phyloP scores from a whole-genome alignment of 257 asterid genomes.

The Solanum appendiculatum region DNA sequence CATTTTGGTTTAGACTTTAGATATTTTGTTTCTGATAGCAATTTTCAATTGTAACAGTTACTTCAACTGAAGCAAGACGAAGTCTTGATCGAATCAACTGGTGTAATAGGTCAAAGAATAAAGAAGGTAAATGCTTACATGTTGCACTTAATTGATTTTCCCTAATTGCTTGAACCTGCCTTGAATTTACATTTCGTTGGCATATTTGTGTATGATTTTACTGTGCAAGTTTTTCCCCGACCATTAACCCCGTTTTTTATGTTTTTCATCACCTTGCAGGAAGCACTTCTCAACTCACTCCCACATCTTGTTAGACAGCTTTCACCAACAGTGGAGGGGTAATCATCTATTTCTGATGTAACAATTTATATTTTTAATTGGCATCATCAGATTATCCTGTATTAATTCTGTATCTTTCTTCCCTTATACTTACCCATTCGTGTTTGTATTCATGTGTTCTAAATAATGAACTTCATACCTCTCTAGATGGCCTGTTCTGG shows the following conservation, averaged over 20 bases:
- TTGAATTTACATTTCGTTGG: background rate
- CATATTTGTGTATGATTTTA: background rate
- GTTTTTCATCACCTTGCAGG: constrained; percentile 45
- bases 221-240: background rate
- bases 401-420: background rate
- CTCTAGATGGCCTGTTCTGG: background rate
- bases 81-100: constrained; percentile 94
- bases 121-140: constrained; percentile 56
- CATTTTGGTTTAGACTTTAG: background rate
- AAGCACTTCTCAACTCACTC: constrained; percentile 85
- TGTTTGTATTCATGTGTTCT: background rate
- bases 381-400: background rate
- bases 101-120: constrained; percentile 88
- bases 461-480: background rate
- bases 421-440: background rate
- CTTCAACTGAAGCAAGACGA: constrained; percentile 64
- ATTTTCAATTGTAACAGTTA: constrained; percentile 35
- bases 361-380: background rate
- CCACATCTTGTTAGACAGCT: constrained; percentile 60
- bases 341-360: background rate
- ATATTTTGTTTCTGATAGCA: background rate
- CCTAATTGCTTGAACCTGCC: background rate
- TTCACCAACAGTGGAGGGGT: constrained; percentile 69
- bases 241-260: background rate
- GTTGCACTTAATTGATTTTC: background rate